phyloP scores from a whole-genome alignment of 1,139 yeast species.

The Geotrichum reessii region DNA sequence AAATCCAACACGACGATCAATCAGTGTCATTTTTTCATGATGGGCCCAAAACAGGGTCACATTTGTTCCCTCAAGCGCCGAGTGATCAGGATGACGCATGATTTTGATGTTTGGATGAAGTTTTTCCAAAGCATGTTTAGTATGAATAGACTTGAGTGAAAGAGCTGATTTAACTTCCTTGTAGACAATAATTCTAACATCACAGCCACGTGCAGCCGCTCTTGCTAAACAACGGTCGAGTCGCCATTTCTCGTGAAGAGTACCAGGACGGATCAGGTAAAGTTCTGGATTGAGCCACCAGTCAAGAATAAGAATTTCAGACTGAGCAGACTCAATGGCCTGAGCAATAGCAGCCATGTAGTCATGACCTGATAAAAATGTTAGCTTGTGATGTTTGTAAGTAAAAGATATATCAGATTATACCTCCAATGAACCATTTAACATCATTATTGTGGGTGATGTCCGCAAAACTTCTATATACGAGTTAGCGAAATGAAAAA shows the following conservation, averaged over 20 bases:
- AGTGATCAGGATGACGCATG: conserved; percentile 57
- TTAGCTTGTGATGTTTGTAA: not conserved
- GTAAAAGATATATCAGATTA: conserved; percentile 25
- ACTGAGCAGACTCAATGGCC: conserved; percentile 59
- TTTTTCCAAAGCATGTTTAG: conserved; percentile 54
- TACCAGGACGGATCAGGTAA: conserved; percentile 56
- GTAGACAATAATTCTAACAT: conserved; percentile 55
- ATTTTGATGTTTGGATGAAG: conserved; percentile 55
- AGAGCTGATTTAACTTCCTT: conserved; percentile 59
- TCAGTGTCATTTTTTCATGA: conserved; percentile 54
- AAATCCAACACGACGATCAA: conserved; percentile 54
- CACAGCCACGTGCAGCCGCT: conserved; percentile 59
- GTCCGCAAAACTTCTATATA: conserved; percentile 45
- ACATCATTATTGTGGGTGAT: conserved; percentile 51
- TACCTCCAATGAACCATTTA: conserved; percentile 61
- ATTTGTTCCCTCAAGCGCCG: conserved; percentile 43
- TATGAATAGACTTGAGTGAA: conserved; percentile 54
- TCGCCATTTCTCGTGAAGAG: conserved; percentile 60
- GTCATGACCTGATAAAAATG: conserved; percentile 33
- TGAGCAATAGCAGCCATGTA: conserved; percentile 46
- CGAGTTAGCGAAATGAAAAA: not conserved
- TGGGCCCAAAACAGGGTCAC: conserved; percentile 61
- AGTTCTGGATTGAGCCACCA: conserved; percentile 65
- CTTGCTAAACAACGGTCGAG: conserved; percentile 52
- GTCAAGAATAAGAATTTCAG: conserved; percentile 56